These are phyloP conservation scores for Oryza australiensis DNA, from an alignment of 176 grass and related monocot genomes.

Conservation along the genomic window DNA sequence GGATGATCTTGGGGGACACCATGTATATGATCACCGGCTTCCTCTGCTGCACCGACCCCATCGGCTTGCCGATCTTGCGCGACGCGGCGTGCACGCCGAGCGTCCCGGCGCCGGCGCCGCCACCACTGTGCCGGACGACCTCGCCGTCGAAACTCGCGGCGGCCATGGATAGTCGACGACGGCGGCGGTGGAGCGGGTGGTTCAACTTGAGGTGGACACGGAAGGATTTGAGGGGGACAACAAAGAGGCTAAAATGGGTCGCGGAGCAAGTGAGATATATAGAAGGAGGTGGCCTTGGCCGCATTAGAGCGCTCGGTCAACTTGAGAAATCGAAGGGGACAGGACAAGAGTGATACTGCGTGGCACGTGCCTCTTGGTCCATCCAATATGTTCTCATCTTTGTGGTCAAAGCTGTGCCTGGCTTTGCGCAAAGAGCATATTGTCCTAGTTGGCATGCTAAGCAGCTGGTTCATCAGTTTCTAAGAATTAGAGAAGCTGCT, in stretches of 20 bases:
- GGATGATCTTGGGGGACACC: constrained; percentile 86
- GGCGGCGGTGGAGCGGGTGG: constrained; percentile 13
- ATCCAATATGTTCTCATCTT: constrained; percentile 33
- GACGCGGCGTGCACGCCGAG: constrained; percentile 58
- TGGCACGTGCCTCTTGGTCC: constrained; percentile 33
- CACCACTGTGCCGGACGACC: no score
- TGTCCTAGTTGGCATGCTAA: no score
- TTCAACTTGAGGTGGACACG: constrained; percentile 34
- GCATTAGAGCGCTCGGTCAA: background rate
- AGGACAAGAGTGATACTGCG: background rate
- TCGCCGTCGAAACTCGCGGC: constrained; percentile 32
- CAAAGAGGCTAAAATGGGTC: constrained; percentile 39
- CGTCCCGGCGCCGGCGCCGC: background rate
- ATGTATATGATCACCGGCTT: constrained; percentile 88
- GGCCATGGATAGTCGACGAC: constrained; percentile 28
- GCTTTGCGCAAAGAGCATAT: no score
- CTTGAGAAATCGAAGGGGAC: constrained; percentile 15
- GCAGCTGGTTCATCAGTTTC: no score
- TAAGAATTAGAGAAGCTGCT: no score
- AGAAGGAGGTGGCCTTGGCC: constrained; percentile 22
- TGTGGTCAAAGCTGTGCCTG: background rate
- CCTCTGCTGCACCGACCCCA: constrained; percentile 26
- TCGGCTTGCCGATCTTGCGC: constrained; percentile 65
- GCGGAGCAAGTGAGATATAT: constrained; percentile 22
- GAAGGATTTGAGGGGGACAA: constrained; percentile 38